Conservation (phyloP, 257 asterid species). For the Nyctanthes arbortristis region DNA sequence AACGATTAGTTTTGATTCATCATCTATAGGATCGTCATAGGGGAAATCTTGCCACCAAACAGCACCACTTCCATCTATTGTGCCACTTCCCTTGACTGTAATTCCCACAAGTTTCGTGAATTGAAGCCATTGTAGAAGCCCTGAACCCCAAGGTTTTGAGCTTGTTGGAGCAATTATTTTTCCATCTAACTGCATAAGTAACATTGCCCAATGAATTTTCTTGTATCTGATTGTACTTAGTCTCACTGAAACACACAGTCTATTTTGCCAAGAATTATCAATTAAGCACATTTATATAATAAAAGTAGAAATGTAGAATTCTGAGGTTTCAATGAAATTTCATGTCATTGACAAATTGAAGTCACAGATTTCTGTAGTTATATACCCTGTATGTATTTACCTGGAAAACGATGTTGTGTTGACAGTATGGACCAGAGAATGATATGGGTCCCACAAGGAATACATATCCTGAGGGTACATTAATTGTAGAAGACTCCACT, state of each 20-base stretch:
- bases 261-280: neutral
- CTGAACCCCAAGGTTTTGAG: conserved; percentile 21
- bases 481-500: conserved; percentile 58
- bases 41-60: conserved; percentile 19
- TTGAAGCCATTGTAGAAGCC: conserved; percentile 7
- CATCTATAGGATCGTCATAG: conserved; percentile 18
- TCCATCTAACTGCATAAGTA: conserved; percentile 11
- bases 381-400: conserved; percentile 29
- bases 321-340: neutral
- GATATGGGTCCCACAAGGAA: conserved; percentile 92
- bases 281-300: neutral
- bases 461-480: conserved; percentile 59
- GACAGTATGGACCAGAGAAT: conserved; percentile 92
- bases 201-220: neutral
- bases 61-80: conserved; percentile 8
- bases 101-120: conserved; percentile 19
- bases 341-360: neutral
- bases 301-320: too few relatives aligned
- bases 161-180: conserved; percentile 15
- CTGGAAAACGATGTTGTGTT: conserved; percentile 88
- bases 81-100: conserved; percentile 14
- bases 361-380: neutral
- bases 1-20: conserved; percentile 14
- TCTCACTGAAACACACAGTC: neutral
- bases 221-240: neutral